Evolutionary conservation across 2,329 filamentous ascomycete genomes (phyloP).

Genomic region (Claviceps humidiphila): DNA sequence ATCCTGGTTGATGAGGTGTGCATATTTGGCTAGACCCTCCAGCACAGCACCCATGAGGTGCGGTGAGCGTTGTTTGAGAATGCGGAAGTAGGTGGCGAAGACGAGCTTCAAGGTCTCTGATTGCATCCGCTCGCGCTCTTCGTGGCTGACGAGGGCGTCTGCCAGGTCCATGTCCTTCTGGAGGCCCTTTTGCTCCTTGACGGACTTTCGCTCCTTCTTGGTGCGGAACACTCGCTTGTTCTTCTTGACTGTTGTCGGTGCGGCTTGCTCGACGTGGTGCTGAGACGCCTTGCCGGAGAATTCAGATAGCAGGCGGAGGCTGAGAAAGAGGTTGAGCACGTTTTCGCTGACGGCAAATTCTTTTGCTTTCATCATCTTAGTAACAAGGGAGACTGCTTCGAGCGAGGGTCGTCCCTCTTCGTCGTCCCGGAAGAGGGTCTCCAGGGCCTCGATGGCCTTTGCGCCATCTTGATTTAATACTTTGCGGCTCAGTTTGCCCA

Average conservation of each 20-base stretch:
- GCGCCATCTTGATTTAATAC: constrained; percentile 60
- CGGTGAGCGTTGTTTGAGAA: constrained; percentile 69
- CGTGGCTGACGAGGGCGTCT: constrained; percentile 79
- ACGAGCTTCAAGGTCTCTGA: constrained; percentile 92
- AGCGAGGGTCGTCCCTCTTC: constrained; percentile 81
- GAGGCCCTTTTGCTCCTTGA: constrained; percentile 75
- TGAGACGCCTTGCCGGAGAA: constrained; percentile 74
- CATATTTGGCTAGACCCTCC: constrained; percentile 85
- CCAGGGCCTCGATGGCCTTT: constrained; percentile 65
- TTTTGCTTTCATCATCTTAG: constrained; percentile 89
- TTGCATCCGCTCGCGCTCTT: constrained; percentile 88
- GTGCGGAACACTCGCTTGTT: constrained; percentile 80
- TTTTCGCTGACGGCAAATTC: constrained; percentile 74
- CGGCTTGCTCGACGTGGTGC: constrained; percentile 50
- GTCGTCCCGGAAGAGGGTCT: constrained; percentile 72
- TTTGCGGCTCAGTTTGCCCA: constrained; percentile 66
- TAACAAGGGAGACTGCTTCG: constrained; percentile 71
- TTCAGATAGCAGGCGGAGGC: constrained; percentile 76
- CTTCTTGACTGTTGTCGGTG: constrained; percentile 28
- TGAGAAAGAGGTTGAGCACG: constrained; percentile 81
- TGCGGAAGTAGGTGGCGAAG: constrained; percentile 89
- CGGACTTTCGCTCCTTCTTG: constrained; percentile 70
- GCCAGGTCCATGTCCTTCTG: constrained; percentile 91
- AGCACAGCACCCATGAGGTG: constrained; percentile 93
- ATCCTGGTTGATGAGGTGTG: constrained; percentile 95